Evolutionary conservation across 2,329 filamentous ascomycete species (phyloP).

Genomic region (Ophiostoma montium): DNA sequence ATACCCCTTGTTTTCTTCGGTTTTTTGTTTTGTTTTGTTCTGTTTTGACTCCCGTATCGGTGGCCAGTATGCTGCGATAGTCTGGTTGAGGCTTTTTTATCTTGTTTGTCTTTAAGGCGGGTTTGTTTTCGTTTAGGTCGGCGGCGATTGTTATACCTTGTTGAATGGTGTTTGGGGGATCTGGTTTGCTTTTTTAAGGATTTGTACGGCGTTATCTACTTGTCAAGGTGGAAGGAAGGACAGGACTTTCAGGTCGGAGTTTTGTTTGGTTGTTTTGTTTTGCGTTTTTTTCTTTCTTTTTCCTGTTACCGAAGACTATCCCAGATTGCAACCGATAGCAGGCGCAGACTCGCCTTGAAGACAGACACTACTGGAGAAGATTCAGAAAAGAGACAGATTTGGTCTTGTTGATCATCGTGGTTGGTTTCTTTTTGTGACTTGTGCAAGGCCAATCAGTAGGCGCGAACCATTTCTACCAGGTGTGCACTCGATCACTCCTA

Average conservation of each 20-base stretch:
- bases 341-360: not conserved
- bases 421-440: no score
- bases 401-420: not conserved
- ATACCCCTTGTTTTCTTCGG: not conserved
- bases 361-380: not conserved
- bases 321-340: not conserved
- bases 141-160: no score
- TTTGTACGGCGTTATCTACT: not conserved
- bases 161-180: no score
- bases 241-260: no score
- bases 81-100: no score
- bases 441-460: no score
- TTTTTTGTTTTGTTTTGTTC: slow-evolving; percentile 1
- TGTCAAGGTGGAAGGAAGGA: no score
- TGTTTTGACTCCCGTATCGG: not conserved
- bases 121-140: no score
- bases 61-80: not conserved
- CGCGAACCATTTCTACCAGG: no score
- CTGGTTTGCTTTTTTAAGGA: not conserved
- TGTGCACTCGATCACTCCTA: no score
- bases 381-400: not conserved
- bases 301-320: not conserved
- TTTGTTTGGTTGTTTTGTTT: not conserved
- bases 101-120: no score
- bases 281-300: not conserved